These are phyloP conservation scores for Actinomortierella wolfii DNA, from an alignment of 371 early-diverging fungal genomes.

Conservation along the genomic window DNA sequence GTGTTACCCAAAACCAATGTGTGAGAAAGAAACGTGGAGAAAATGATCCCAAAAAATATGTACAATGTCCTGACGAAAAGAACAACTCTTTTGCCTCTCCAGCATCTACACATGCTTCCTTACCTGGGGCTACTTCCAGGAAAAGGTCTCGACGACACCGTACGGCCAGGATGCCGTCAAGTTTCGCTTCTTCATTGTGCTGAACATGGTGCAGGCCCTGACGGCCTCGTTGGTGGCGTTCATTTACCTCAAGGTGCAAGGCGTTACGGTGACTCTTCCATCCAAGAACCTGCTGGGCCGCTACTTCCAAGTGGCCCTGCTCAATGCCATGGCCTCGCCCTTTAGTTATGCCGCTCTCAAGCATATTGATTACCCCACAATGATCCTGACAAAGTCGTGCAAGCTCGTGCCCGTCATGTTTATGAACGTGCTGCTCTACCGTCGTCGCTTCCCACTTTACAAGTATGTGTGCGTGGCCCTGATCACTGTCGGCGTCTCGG, in stretches of 20 bases:
- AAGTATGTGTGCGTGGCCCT: constrained; percentile 86
- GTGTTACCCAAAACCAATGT: not conserved
- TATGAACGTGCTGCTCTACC: constrained; percentile 93
- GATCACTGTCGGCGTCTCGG: constrained; percentile 89
- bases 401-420: constrained; percentile 96
- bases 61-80: not conserved
- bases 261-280: constrained; percentile 24
- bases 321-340: constrained; percentile 82
- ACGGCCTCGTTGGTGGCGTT: constrained; percentile 79
- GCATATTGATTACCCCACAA: constrained; percentile 96
- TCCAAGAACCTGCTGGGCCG: constrained; percentile 51
- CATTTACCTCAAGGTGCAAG: constrained; percentile 67
- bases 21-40: not conserved
- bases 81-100: not conserved
- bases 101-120: constrained; percentile 94
- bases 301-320: constrained; percentile 78
- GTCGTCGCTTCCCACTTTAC: constrained; percentile 78
- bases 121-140: constrained; percentile 94
- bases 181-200: constrained; percentile 88
- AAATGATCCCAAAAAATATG: not conserved
- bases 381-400: constrained; percentile 97
- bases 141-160: constrained; percentile 85
- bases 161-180: constrained; percentile 72
- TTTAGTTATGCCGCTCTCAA: constrained; percentile 94
- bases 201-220: constrained; percentile 85